Base-by-base conservation (phyloP, 2,329 filamentous ascomycete species). In the Pseudogymnoascus sp. region DNA sequence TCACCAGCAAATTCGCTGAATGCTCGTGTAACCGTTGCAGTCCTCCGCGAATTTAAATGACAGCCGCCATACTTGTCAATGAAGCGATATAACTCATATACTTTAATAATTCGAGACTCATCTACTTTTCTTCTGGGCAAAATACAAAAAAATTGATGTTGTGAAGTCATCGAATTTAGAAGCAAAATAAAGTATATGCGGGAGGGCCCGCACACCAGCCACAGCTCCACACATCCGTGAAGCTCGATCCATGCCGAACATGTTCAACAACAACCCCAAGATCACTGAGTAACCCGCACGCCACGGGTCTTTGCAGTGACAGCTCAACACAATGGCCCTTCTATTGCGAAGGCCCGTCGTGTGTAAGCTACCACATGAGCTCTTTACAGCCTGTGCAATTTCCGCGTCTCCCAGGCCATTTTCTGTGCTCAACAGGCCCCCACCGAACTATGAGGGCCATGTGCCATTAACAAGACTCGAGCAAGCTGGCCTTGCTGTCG, bases 401-500 rank as follows among this genome's bases (percentile, higher is more conserved):
- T 66, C 68, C n/a, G 19, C 70, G 16, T 62, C 64, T 59, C 63
- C 63, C 26, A 66, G 84, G 66, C 73, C 75, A 35, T 96, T 97
- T 80, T 96, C 93, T 46, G 85, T 91, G 66, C 84, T 96, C 70
- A 89, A 89, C 75, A 89, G 95, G 6, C 93, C 93, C 60, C 83
- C 84, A 26, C 90, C 92, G 63, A 95, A 90, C 71, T 98, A 98
- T 78, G 87, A 90, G 0, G 91, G 92, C 76, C 95, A 99, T 84
- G 86, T 98, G 33, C 95, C 93, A 37, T 84, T 99, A 62, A 96
- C 89, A 6, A 77, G 78, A 43, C 71, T 91, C 63, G 95, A 98
- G 78, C 88, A 90, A 62, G 82, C 85, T 65, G 86, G 86, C 16
- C 81, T 99, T 59, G 84, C 85, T 53, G 72, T 88, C 59, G 86